Base-by-base conservation (phyloP, 345 rosid genomes). In the Ricinus communis region DNA sequence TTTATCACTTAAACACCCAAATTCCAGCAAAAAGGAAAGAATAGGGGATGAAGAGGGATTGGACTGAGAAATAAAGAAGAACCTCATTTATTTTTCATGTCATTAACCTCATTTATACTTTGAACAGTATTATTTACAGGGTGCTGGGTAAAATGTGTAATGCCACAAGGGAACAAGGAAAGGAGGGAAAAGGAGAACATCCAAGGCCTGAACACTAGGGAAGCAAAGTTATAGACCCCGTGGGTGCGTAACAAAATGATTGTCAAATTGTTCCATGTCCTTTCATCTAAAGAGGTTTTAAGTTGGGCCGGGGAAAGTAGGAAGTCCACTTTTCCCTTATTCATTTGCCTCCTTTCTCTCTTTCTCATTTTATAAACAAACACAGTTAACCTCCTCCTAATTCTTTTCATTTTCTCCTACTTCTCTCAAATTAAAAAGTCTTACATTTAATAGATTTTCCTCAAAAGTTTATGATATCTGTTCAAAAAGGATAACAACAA, bases 341-440 rank as follows among this genome's bases (percentile, higher is more conserved):
- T 62, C n/a, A 19, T 47, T 8, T 38, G 28, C 28, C 22, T 40
- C 8, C 25, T 62, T 18, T 45, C 19, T 21, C 19, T 2, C 53
- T 45, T 46, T 16, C 55, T 65, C 56, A 16, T 65, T 65, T 47
- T 65, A 28, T n/a, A 65, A 49, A 33, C 13, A 18, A 64, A 49
- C 1, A 47, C 50, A 47, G 14, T 27, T 8, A 16, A 30, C 22
- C 24, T 65, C 41, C 36, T 31, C 24, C 53, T 8, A 43, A 16
- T 38, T 22, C 60, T 36, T 59, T 12, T 1, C 31, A 41, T 24
- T 61, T 55, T 62, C 52, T 62, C 8, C 16, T 14, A 41, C 52
- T 43, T 21, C 24, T 15, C 15, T 25, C 8, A 3, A 11, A 40
- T 41, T n/a, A 12, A 25, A 3, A 30, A n/a, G 4, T 12, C 43